Evolutionary conservation across 2,329 filamentous ascomycete genomes (phyloP), one percentile per base, ranked within the genome.

Genomic region (Rachicladosporium sp.): DNA sequence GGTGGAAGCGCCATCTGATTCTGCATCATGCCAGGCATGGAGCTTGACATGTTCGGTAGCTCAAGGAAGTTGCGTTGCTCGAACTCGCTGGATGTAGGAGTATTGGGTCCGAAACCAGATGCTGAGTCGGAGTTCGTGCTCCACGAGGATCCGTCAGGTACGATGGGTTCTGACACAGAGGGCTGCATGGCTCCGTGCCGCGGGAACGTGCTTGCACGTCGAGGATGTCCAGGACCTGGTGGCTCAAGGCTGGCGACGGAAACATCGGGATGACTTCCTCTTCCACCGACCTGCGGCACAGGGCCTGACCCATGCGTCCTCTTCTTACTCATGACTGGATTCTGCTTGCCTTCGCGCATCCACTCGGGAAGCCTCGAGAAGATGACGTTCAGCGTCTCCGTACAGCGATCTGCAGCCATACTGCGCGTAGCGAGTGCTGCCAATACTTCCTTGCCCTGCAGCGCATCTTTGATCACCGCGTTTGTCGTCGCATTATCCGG

Each of bases 391-490:
- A 98, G 69, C 31, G 84, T 81, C 34, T 70, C 71, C 1, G 83
- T 85, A 53, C 93, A 91, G 45, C 85, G 73, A 56, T 95, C 86
- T 3, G 91, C 91, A 29, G 88, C 87, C 69, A 93, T 73, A 55
- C 87, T 95, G 52, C 82, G 80, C 51, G 82, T 78, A 2, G 87
- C 82, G 42, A 96, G 70, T 10, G 77, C 78, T 37, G 78, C 76
- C 44, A 96, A 74, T 46, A 88, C 84, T 47, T 89, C 80, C 54
- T 83, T 83, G 11, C 89, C 91, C 46, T 86, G 82, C 44, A 78
- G 72, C 0, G 88, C 89, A 62, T 96, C 89, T 38, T 80, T 80
- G 43, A 95, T 67, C 13, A 95, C 81, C 45, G 93, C 87, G 37
- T 80, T 72, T 4, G 80, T 79, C 1, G 80, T 82, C 3, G 73